Percentiles rank a stretch among this genome's conserved stretches.
Conservation (phyloP, 2,329 filamentous ascomycete genomes). For the Triangularia setosa region DNA sequence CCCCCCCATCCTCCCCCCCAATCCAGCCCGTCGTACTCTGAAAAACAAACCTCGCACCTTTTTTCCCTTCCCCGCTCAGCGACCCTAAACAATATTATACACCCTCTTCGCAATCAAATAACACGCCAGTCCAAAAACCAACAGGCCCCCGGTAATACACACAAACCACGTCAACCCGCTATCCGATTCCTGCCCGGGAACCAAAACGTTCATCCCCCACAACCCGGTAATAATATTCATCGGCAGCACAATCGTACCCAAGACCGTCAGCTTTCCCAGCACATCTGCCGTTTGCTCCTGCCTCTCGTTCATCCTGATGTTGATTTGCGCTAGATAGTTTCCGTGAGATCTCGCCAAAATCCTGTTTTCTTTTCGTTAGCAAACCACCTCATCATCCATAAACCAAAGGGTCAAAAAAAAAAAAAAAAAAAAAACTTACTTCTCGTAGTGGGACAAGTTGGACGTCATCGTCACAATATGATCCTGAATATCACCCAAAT, state of each 20-base stretch:
- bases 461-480: constrained; percentile 99
- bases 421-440: constrained; percentile 54
- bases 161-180: constrained; percentile 72
- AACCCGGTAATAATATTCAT: constrained; percentile 99
- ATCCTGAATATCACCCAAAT: constrained; percentile 96
- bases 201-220: constrained; percentile 98
- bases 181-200: constrained; percentile 84
- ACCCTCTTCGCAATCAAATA: constrained; percentile 80
- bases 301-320: constrained; percentile 97
- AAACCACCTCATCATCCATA: not conserved
- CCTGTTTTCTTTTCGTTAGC: constrained; percentile 41
- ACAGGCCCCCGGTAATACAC: constrained; percentile 67
- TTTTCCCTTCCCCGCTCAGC: not conserved
- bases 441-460: constrained; percentile 93
- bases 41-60: too few relatives aligned
- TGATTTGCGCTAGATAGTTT: constrained; percentile 99
- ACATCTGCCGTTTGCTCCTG: constrained; percentile 95
- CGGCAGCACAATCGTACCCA: constrained; percentile 93
- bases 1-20: too few relatives aligned
- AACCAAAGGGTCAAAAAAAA: not conserved
- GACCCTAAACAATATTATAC: constrained; percentile 67
- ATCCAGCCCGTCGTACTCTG: too few relatives aligned
- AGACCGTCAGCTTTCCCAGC: constrained; percentile 86
- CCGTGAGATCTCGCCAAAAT: constrained; percentile 87
- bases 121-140: constrained; percentile 75